Percentiles rank a stretch among this genome's conserved stretches.
These are phyloP conservation scores for Gigaspora rosea DNA, from an alignment of 192 early-diverging fungal species.

Conservation along the genomic window DNA sequence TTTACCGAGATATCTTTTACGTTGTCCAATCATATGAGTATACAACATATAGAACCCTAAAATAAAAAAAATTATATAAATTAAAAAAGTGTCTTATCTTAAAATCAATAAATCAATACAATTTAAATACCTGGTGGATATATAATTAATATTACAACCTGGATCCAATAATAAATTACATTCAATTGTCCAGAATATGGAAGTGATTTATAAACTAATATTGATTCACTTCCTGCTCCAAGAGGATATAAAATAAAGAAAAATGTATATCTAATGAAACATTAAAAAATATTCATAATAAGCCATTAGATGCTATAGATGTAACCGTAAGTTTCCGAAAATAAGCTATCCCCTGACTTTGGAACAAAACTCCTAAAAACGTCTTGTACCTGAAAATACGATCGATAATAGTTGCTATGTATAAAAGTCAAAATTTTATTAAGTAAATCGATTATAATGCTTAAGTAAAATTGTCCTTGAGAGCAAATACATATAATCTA, in stretches of 20 bases:
- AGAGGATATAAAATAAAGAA: conserved; percentile 93
- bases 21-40: conserved; percentile 90
- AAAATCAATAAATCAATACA: neutral
- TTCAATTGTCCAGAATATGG: conserved; percentile 60
- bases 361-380: too few relatives aligned
- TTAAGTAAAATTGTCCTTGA: too few relatives aligned
- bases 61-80: neutral
- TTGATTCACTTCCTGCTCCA: conserved; percentile 82
- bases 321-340: too few relatives aligned
- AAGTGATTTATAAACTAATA: conserved; percentile 72
- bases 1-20: conserved; percentile 69
- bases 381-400: too few relatives aligned
- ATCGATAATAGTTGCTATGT: too few relatives aligned
- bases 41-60: conserved; percentile 83
- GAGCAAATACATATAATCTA: too few relatives aligned
- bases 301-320: neutral
- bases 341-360: too few relatives aligned
- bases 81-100: neutral
- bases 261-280: conserved; percentile 79
- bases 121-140: conserved; percentile 71
- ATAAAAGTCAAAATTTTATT: too few relatives aligned
- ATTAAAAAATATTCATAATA: conserved; percentile 6
- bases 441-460: too few relatives aligned
- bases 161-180: conserved; percentile 58
- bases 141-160: conserved; percentile 57